Evolutionary conservation across 2,329 filamentous ascomycete genomes (phyloP).

Genomic region (Endocalyx cinctus): DNA sequence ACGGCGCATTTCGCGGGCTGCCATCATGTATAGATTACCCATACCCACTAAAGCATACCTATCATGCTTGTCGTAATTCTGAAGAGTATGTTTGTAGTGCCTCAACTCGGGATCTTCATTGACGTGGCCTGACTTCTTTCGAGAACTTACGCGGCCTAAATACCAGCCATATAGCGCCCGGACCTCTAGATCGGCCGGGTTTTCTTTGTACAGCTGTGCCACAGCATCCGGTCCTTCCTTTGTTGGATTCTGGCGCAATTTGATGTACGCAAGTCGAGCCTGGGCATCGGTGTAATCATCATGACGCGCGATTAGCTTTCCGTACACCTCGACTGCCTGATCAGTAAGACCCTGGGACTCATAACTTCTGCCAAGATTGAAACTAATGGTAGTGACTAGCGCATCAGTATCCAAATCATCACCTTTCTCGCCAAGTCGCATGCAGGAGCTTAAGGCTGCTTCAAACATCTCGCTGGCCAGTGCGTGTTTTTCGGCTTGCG

Average conservation of each 20-base stretch:
- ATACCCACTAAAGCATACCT: conserved; percentile 94
- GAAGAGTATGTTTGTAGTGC: conserved; percentile 93
- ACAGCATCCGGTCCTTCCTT: conserved; percentile 86
- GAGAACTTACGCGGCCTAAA: conserved; percentile 71
- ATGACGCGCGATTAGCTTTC: conserved; percentile 78
- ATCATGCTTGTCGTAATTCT: conserved; percentile 95
- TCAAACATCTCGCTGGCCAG: conserved; percentile 85
- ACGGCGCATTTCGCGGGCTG: conserved; percentile 90
- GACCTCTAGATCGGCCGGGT: conserved; percentile 83
- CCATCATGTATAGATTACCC: conserved; percentile 85
- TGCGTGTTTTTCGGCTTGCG: conserved; percentile 76
- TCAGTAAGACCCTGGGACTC: conserved; percentile 78
- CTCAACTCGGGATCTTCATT: conserved; percentile 87
- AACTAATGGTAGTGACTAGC: conserved; percentile 91
- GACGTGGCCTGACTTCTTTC: conserved; percentile 76
- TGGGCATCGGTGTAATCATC: conserved; percentile 89
- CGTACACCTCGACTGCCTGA: conserved; percentile 83
- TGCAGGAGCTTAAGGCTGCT: conserved; percentile 81
- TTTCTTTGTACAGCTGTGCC: conserved; percentile 77
- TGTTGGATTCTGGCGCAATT: conserved; percentile 71
- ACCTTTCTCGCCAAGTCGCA: conserved; percentile 73
- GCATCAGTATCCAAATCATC: conserved; percentile 80
- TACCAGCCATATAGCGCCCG: conserved; percentile 95
- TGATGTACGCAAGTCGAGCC: conserved; percentile 84
- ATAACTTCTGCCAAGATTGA: conserved; percentile 91